These are phyloP conservation scores for Colletotrichum magnum DNA, from an alignment of 2,329 filamentous ascomycete genomes.

Conservation along the genomic window DNA sequence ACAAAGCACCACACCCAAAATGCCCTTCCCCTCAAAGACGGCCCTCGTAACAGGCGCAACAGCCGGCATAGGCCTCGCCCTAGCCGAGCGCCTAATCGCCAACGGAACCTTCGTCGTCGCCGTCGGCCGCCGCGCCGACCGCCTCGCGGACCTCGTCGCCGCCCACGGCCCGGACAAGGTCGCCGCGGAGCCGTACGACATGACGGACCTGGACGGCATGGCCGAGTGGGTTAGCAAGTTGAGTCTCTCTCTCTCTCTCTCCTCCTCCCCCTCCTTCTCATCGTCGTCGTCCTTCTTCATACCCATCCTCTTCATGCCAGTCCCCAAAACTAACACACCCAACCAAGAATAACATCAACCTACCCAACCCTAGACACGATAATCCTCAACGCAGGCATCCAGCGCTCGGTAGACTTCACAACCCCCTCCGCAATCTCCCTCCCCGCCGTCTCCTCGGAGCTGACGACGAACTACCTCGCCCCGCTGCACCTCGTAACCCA, in stretches of 20 bases:
- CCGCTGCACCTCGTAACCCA: slow-evolving; percentile 59
- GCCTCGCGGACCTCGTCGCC: slow-evolving; percentile 63
- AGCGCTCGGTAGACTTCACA: slow-evolving; percentile 63
- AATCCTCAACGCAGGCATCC: slow-evolving; percentile 70
- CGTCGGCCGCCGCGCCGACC: slow-evolving; percentile 68
- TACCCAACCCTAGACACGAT: slow-evolving; percentile 69
- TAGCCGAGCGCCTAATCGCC: slow-evolving; percentile 58
- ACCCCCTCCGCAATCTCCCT: slow-evolving; percentile 55
- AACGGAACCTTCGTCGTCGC: slow-evolving; percentile 67
- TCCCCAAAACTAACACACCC: not conserved
- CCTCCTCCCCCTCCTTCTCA: not conserved
- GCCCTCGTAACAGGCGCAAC: slow-evolving; percentile 70
- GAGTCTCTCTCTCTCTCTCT: slow-evolving; percentile 25
- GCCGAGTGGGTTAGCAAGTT: slow-evolving; percentile 57
- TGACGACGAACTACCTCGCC: slow-evolving; percentile 64
- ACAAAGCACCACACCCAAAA: slow-evolving; percentile 45
- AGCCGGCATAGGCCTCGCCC: slow-evolving; percentile 65
- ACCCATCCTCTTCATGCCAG: not conserved
- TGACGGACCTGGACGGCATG: slow-evolving; percentile 58
- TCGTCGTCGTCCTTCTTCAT: not conserved
- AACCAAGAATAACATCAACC: slow-evolving; percentile 49
- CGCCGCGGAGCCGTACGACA: slow-evolving; percentile 57
- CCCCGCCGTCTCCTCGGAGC: slow-evolving; percentile 54
- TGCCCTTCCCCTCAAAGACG: slow-evolving; percentile 69
- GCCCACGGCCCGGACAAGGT: slow-evolving; percentile 61